phyloP scores from a whole-genome alignment of 257 asterid genomes.

The Coffea canephora region DNA sequence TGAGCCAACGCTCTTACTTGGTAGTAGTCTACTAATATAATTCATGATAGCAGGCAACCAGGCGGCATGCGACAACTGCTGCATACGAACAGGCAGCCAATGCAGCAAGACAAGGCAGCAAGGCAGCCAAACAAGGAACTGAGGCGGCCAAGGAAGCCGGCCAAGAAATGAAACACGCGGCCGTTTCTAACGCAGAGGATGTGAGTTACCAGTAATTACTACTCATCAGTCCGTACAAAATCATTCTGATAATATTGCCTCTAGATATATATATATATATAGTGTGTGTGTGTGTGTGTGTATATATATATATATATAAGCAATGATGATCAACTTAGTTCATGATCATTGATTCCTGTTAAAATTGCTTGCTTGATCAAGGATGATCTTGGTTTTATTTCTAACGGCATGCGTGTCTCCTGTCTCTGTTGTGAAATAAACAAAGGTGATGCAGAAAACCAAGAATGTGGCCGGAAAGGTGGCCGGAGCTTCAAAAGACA shows the following conservation, averaged over 20 bases:
- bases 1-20: too few species aligned
- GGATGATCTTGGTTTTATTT: too few species aligned
- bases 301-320: too few species aligned
- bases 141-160: constrained; percentile 53
- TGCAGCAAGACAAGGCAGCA: constrained; percentile 44
- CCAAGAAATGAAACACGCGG: constrained; percentile 45
- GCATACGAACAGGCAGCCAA: constrained; percentile 36
- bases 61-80: constrained; percentile 33
- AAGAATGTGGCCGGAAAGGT: constrained; percentile 52
- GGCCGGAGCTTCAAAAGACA: constrained; percentile 50
- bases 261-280: too few species aligned
- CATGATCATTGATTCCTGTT: neutral
- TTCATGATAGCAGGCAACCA: constrained; percentile 14
- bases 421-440: neutral
- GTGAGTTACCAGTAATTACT: constrained; percentile 23
- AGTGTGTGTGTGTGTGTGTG: too few species aligned
- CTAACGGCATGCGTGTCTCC: too few species aligned
- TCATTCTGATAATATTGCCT: too few species aligned
- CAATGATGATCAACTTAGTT: too few species aligned
- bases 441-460: constrained; percentile 41
- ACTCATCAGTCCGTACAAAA: too few species aligned
- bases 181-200: constrained; percentile 35
- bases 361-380: neutral
- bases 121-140: constrained; percentile 47
- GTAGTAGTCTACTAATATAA: too few species aligned